These are phyloP conservation scores for Bothia castanella DNA, from an alignment of 1,284 basidiomycete species.

Conservation along the genomic window DNA sequence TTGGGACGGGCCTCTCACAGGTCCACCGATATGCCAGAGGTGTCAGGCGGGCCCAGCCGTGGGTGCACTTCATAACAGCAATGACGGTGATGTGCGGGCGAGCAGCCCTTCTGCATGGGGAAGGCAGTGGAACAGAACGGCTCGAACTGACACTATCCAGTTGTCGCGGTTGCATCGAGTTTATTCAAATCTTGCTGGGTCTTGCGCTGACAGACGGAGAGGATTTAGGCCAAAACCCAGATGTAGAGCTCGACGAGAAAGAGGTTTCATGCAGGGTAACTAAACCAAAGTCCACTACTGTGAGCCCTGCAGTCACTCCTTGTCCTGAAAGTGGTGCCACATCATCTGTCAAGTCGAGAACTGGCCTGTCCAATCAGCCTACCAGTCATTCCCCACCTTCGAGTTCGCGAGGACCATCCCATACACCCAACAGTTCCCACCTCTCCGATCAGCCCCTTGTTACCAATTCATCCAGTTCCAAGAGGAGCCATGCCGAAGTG, in stretches of 20 bases:
- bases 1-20: background rate
- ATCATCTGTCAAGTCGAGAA: no score
- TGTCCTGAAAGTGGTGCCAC: no score
- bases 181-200: background rate
- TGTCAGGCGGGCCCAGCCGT: background rate
- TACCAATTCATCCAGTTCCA: no score
- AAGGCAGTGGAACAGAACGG: background rate
- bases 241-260: background rate
- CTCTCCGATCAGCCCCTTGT: no score
- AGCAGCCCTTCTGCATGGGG: background rate
- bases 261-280: no score
- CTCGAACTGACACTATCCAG: no score
- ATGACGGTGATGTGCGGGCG: background rate
- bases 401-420: background rate
- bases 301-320: no score
- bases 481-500: no score
- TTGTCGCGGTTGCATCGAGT: no score
- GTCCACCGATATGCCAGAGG: conserved; percentile 4
- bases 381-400: background rate
- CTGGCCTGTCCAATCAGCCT: no score
- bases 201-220: background rate
- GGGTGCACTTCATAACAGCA: background rate
- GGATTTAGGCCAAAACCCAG: background rate
- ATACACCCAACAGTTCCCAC: no score
- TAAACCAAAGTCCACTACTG: no score